Evolutionary conservation across 306 rosid genomes (phyloP), one percentile per base, ranked within the genome.

Genomic region (Morella rubra): DNA sequence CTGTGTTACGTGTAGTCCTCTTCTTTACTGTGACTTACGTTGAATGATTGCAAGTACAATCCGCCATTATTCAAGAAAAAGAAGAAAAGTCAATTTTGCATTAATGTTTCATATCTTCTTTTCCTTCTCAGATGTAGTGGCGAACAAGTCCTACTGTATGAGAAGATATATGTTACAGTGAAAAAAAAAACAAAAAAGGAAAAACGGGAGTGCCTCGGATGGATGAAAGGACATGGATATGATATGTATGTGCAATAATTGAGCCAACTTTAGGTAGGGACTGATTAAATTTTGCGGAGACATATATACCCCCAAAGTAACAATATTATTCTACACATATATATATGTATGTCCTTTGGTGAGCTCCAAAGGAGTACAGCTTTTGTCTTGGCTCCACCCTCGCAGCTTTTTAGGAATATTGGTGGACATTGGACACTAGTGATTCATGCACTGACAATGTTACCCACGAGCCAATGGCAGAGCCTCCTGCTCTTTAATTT

Each of bases 301-400:
- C 16, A 40, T 52, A 45, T 44, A 71, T 5, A 71, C 50, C 37
- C 19, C 50, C 73, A 79, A 77, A 72, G 77, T 18, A 41, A 22
- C 18, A 52, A 65, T 32, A 32, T 41, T 65, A 49, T 14, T 8
- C 65, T 58, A 58, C 15, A 8, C 4, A 3, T 41, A 13, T 3
- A 13, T 32, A 32, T 32, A 32, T 32, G 37, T 32, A 32, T 32
- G 37, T 32, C 37, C 37, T 32, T 42, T 66, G 14, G n/a, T 18
- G 41, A 12, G 49, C 49, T 13, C 19, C 60, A 60, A 40, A 37
- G 64, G 24, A 18, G 44, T 58, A 14, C n/a, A 19, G 60, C n/a
- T 14, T 72, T 71, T 59, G 45, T 20, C 44, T 60, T 61, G 58
- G 81, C 76, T 58, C 61, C 70, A 49, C 81, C 6, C 8, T 32